Conservation (phyloP, 805 yeast genomes). For the Tetrapisispora fleetii region DNA sequence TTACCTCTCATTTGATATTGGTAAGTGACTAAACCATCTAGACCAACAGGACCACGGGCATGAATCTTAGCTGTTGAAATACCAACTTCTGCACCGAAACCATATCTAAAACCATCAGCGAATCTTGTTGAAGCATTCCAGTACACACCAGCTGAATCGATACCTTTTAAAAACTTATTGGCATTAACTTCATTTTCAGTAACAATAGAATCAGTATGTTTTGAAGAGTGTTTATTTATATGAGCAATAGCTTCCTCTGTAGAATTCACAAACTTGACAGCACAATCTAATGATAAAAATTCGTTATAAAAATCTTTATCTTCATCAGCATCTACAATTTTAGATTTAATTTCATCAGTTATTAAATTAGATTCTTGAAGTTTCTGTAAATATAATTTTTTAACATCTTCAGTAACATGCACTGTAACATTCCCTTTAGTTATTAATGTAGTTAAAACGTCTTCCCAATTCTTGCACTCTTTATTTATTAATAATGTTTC, state of each 20-base stretch:
- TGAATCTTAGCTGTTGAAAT: constrained; percentile 94
- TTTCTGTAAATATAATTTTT: constrained; percentile 18
- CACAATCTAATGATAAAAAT: constrained; percentile 72
- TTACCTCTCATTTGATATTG: constrained; percentile 87
- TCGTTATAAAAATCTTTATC: constrained; percentile 65
- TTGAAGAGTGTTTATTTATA: constrained; percentile 86
- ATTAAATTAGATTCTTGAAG: constrained; percentile 10
- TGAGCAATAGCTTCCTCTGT: constrained; percentile 72
- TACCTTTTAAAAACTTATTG: constrained; percentile 65
- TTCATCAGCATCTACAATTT: constrained; percentile 38
- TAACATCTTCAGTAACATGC: constrained; percentile 52
- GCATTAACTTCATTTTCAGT: constrained; percentile 69
- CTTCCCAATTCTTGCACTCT: constrained; percentile 29
- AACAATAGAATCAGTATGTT: constrained; percentile 88
- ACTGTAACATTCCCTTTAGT: constrained; percentile 57
- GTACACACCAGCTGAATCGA: constrained; percentile 93
- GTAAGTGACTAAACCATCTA: constrained; percentile 92
- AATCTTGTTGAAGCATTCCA: constrained; percentile 97
- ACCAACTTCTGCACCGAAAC: constrained; percentile 98
- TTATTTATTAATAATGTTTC: constrained; percentile 65
- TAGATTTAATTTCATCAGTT: constrained; percentile 15
- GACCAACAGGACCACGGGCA: constrained; percentile 97
- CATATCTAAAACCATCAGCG: constrained; percentile 97
- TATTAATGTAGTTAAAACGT: constrained; percentile 37
- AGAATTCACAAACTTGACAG: constrained; percentile 52